A percentile compares a stretch with the other conserved stretches of the same genome.
Conservation (phyloP, 2,329 filamentous ascomycete genomes). For the Apiospora phragmitis region DNA sequence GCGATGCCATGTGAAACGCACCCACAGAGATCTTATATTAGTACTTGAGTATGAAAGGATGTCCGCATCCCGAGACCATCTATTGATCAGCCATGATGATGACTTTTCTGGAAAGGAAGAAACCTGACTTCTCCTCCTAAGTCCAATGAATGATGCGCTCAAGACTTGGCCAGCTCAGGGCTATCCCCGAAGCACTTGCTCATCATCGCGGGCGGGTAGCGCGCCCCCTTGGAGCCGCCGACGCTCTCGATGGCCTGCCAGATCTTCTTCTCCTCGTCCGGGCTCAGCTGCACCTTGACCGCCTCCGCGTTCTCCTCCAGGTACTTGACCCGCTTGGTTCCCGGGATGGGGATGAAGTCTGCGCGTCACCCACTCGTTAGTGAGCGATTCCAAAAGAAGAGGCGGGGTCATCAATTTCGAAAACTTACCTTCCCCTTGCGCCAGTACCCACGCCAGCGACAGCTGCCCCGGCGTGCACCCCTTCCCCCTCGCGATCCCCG, state of each 20-base stretch:
- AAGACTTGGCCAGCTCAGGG: conserved; percentile 8
- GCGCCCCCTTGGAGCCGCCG: conserved; percentile 14
- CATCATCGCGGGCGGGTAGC: conserved; percentile 15
- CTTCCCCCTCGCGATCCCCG: conserved; percentile 28
- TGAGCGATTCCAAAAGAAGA: conserved; percentile 36
- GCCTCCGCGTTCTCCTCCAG: conserved; percentile 35
- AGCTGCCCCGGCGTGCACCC: conserved; percentile 50
- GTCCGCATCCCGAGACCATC: not conserved
- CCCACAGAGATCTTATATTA: too few relatives aligned
- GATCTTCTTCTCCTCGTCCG: conserved; percentile 37
- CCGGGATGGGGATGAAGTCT: conserved; percentile 44
- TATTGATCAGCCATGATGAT: not conserved
- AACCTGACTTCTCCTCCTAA: too few relatives aligned
- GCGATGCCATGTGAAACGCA: too few relatives aligned
- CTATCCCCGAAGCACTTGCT: conserved; percentile 14
- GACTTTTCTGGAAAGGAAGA: not conserved
- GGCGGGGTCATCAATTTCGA: not conserved
- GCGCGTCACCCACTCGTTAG: conserved; percentile 63
- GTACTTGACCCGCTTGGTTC: conserved; percentile 34
- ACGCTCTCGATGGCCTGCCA: conserved; percentile 35
- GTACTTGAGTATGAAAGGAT: too few relatives aligned
- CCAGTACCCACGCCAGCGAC: conserved; percentile 53
- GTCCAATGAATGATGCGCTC: not conserved
- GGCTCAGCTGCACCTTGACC: conserved; percentile 32
- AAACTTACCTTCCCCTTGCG: conserved; percentile 44